Evolutionary conservation across 2,329 filamentous ascomycete species (phyloP), one percentile per base, ranked within the genome.

Genomic region (Cladosporium sp.): DNA sequence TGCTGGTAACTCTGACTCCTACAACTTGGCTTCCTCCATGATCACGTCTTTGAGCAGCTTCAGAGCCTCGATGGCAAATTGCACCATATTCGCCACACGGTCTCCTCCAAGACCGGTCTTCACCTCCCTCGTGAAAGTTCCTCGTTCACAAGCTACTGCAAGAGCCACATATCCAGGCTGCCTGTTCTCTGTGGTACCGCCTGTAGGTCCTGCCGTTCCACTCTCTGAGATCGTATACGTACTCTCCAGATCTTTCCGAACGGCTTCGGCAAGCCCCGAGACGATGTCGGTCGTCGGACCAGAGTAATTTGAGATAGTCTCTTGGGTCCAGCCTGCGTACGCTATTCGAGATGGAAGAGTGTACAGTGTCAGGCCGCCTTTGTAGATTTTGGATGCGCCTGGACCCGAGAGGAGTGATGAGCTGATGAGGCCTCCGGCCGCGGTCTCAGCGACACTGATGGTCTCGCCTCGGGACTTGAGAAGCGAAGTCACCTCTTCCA

Each of bases 131-230:
- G 72, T 78, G 52, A 74, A 72, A 0, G 71, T 76, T 0, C 75
- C 79, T n/a, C 67, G 67, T 15, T 77, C 73, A 12, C 72, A 73
- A 18, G 75, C 75, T 7, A 85, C 78, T n/a, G 81, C 81, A 32
- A 86, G 63, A 13, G 82, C 81, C 22, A 84, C 79, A 70, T 84
- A 85, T 1, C 82, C 82, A 70, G 81, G 82, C 30, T 71, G 79
- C 34, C 82, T 66, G 62, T 84, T 84, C 54, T 67, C 70, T 39
- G 76, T 78, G 22, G 66, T 67, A 0, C 81, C 82, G 11, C 78
- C 80, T 1, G 78, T 82, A 7, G 82, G 82, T 1, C 82, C 82
- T n/a, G 82, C 82, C 2, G 81, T 85, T 1, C 82, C 82, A 47
- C 76, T 80, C 70, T 85, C 80, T 49, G 71, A 73, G 6, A 84